These are phyloP conservation scores for Echites panduratus DNA, from an alignment of 257 asterid genomes.

Conservation along the genomic window DNA sequence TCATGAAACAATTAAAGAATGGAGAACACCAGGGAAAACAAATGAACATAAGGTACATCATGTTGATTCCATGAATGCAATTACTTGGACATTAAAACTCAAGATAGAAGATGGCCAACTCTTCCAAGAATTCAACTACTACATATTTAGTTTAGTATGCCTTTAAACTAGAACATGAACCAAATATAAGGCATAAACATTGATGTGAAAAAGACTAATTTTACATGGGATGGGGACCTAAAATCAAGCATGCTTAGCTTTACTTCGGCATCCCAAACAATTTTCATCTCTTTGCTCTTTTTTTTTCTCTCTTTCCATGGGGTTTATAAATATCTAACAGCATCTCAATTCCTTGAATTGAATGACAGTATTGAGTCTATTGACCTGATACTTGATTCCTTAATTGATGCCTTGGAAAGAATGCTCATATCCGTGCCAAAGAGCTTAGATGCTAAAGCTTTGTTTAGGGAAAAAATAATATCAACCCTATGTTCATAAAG, in stretches of 20 bases:
- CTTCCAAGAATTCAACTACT: background rate
- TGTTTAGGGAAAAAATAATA: background rate
- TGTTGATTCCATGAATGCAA: background rate
- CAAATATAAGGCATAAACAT: background rate
- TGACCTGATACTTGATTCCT: background rate
- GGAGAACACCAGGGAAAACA: background rate
- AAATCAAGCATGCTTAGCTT: background rate
- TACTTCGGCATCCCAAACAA: background rate
- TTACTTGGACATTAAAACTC: background rate
- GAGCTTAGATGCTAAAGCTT: too few relatives aligned
- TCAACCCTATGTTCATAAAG: background rate
- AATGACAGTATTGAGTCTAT: background rate
- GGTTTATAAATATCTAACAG: background rate
- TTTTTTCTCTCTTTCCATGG: background rate
- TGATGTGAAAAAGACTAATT: background rate
- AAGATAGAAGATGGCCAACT: background rate
- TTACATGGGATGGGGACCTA: background rate
- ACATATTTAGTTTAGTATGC: background rate
- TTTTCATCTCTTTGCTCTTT: background rate
- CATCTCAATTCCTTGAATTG: background rate
- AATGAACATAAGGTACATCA: background rate
- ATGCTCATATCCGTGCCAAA: too few relatives aligned
- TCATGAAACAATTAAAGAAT: background rate
- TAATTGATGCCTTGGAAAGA: background rate
- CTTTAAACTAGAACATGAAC: background rate